Base-by-base conservation (phyloP, 1,139 yeast species). In the Suhomyces atakaporum region DNA sequence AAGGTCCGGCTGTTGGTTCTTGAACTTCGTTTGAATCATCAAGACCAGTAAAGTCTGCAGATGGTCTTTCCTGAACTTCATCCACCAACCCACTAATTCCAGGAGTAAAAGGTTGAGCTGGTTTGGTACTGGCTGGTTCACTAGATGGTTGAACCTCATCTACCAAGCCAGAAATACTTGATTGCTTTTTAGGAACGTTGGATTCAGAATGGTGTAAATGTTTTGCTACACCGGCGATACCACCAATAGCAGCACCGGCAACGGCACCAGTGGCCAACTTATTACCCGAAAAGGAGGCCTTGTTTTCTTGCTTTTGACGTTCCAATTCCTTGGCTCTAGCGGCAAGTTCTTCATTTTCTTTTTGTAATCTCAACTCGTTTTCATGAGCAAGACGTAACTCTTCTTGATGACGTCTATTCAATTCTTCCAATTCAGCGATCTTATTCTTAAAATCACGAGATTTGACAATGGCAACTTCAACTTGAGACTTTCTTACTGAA, bases 401-500 rank as follows among this genome's bases (percentile, higher is more conserved):
- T 7, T 44, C 43, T 36, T 62, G 58, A 14, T 60, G 45, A 22
- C 50, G 43, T 20, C 42, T 46, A 38, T 63, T 59, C 5, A 50
- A 32, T 2, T 49, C 49, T 35, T 61, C 62, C 22, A 59, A 44
- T 27, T 66, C 72, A 3, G 50, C 39, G 10, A 69, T 46, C 37
- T 60, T 50, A 19, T 46, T 44, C 46, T 60, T 62, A 37, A 69
- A 56, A 33, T 69, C 75, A 43, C 71, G 76, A 29, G 78, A 71
- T 51, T 83, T 84, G 14, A 77, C 68, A 42, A 80, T 69, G 23
- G 75, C 70, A 4, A 83, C 78, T 31, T 77, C 81, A 36, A 81
- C 72, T 56, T 88, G 96, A 24, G 84, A 81, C 37, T 78, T 73
- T 49, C 78, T 77, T 18, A 87, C 87, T 25, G 83, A 73, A 14